Evolutionary conservation across 805 yeast genomes (phyloP), one percentile per base, ranked within the genome.

Genomic region (Candida parachauliodes): DNA sequence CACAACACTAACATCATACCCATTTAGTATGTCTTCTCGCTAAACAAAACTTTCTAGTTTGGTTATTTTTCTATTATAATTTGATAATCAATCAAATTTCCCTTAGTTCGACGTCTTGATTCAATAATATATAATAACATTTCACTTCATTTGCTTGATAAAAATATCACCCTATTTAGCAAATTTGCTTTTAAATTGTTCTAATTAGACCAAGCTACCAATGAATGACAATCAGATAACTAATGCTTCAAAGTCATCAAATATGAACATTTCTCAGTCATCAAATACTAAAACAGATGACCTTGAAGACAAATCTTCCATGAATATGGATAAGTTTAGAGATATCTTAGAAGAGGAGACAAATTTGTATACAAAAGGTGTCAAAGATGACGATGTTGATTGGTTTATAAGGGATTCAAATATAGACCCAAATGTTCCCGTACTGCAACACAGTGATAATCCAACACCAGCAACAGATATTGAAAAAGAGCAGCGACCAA

Each of bases 391-490:
- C 17, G 78, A 74, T 41, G 68, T 75, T 16, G 76, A 72, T 47
- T 75, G 80, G 80, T 65, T 75, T 40, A 56, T 75, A 15, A 56
- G 78, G 41, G 72, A 65, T 42, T 41, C 62, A 18, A 46, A 49
- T 26, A 45, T 48, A 5, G 35, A 40, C 16, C 25, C 28, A 9
- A 36, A 25, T 30, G 16, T 28, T 12, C 24, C 37, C 17, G 15
- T 19, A 12, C 9, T n/a, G 8, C 3, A 11, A 9, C 5, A 8
- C 12, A 20, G n/a, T 20, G n/a, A 28, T 5, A 15, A 7, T 15
- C 8, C 32, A 14, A 32, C 28, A 4, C 4, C 31, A 15, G 5
- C 31, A 5, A 30, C 30, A 11, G 14, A 8, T 11, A 23, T 9
- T 5, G 12, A 22, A 8, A 11, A 17, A 8, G 31, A 33, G 17